phyloP scores from a whole-genome alignment of 345 rosid genomes.

The Trapa incisa region DNA sequence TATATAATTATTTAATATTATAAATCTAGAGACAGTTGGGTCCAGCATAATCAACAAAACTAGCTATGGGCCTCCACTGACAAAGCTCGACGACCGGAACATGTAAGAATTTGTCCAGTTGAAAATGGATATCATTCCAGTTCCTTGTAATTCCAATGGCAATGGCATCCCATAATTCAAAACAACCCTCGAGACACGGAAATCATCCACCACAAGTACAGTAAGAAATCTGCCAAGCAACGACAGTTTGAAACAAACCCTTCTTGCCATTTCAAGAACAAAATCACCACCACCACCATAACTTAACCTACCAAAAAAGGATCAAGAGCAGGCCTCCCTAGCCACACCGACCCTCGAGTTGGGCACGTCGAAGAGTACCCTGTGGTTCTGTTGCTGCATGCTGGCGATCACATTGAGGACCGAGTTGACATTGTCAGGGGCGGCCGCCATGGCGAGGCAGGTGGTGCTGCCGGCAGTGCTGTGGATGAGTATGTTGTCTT shows the following conservation, averaged over 20 bases:
- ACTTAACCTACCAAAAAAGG: neutral
- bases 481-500: slow-evolving; percentile 67
- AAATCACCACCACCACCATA: too few relatives aligned
- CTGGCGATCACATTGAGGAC: slow-evolving; percentile 87
- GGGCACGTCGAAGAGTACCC: slow-evolving; percentile 64
- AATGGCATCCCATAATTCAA: too few relatives aligned
- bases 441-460: slow-evolving; percentile 84
- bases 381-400: slow-evolving; percentile 96
- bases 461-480: slow-evolving; percentile 68
- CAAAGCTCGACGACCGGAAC: too few relatives aligned
- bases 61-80: too few relatives aligned
- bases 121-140: neutral
- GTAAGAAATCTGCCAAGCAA: neutral
- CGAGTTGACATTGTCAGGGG: slow-evolving; percentile 73
- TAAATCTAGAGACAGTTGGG: too few relatives aligned
- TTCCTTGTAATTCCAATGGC: too few relatives aligned
- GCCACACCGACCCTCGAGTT: slow-evolving; percentile 78
- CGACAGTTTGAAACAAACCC: too few relatives aligned
- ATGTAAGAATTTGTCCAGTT: too few relatives aligned
- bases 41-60: too few relatives aligned
- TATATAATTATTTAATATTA: too few relatives aligned
- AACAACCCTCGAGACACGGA: too few relatives aligned
- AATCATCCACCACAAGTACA: neutral
- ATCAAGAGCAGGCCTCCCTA: slow-evolving; percentile 60
- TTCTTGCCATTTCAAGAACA: too few relatives aligned